Conservation (phyloP, 2,329 filamentous ascomycete genomes). For the Neophaeococcomyces aloes region DNA sequence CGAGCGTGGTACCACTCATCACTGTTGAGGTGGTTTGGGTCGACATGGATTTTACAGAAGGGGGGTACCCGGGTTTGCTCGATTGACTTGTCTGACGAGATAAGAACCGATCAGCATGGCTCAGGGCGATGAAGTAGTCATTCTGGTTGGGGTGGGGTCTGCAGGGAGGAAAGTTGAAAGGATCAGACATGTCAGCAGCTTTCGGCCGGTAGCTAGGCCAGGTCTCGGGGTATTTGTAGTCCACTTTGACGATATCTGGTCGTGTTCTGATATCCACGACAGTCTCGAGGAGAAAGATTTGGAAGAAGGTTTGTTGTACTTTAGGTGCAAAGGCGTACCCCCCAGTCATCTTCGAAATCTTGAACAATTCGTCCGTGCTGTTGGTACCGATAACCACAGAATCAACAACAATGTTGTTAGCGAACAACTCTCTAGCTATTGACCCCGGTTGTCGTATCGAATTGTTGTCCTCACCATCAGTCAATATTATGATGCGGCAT, state of each 20-base stretch:
- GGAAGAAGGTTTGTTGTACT: constrained; percentile 25
- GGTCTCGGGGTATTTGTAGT: not conserved
- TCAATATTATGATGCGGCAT: constrained; percentile 30
- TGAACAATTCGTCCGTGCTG: constrained; percentile 23
- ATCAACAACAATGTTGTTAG: constrained; percentile 27
- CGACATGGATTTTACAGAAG: not conserved
- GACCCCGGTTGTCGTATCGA: constrained; percentile 20
- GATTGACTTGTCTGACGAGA: not conserved
- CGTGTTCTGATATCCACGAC: constrained; percentile 6
- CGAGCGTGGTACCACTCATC: not conserved
- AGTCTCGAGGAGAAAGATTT: constrained; percentile 24
- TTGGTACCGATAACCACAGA: constrained; percentile 26
- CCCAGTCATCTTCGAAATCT: constrained; percentile 25
- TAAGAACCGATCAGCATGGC: not conserved
- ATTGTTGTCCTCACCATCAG: constrained; percentile 29
- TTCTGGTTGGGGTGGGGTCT: constrained; percentile 3
- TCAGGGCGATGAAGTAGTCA: constrained; percentile 5
- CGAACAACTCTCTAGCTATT: constrained; percentile 21
- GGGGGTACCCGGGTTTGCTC: not conserved
- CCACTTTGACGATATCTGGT: not conserved
- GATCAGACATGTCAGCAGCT: not conserved
- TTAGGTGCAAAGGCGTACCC: constrained; percentile 30
- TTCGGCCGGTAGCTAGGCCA: constrained; percentile 1
- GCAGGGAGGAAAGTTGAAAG: constrained; percentile 6
- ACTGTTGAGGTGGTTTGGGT: constrained; percentile 4